phyloP scores from a whole-genome alignment of 495 filamentous ascomycete genomes.

The Neurospora sp. region DNA sequence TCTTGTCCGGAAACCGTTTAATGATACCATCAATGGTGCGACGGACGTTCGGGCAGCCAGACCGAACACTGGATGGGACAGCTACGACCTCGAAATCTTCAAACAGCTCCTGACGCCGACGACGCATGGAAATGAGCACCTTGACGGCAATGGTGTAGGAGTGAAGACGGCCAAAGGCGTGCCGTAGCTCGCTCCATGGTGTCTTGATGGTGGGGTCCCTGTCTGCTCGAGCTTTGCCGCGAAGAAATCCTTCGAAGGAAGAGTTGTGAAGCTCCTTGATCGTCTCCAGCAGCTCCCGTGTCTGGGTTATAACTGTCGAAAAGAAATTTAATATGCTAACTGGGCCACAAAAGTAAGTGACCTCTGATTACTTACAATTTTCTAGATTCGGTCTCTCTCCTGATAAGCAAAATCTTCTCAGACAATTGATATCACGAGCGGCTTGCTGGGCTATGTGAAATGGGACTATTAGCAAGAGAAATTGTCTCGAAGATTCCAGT shows the following conservation, averaged over 20 bases:
- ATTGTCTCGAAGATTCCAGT: no score
- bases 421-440: not conserved
- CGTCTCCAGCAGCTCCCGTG: not conserved
- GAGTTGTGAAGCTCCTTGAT: not conserved
- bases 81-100: not conserved
- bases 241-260: not conserved
- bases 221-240: not conserved
- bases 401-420: not conserved
- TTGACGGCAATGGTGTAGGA: slow-evolving; percentile 9
- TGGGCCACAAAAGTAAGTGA: no score
- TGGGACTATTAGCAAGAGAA: not conserved
- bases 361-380: not conserved
- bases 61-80: slow-evolving; percentile 2
- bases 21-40: slow-evolving; percentile 6
- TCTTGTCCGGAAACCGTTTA: slow-evolving; percentile 1
- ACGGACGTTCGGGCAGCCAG: not conserved
- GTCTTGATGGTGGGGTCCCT: not conserved
- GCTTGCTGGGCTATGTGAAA: not conserved
- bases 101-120: slow-evolving; percentile 3
- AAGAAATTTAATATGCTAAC: no score
- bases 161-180: slow-evolving; percentile 5
- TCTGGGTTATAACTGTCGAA: not conserved
- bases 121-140: not conserved
- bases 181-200: slow-evolving; percentile 5
- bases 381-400: not conserved